Base-by-base conservation (phyloP, 352 stramenopile species). In the Phytopythium cucurbitacearum region DNA sequence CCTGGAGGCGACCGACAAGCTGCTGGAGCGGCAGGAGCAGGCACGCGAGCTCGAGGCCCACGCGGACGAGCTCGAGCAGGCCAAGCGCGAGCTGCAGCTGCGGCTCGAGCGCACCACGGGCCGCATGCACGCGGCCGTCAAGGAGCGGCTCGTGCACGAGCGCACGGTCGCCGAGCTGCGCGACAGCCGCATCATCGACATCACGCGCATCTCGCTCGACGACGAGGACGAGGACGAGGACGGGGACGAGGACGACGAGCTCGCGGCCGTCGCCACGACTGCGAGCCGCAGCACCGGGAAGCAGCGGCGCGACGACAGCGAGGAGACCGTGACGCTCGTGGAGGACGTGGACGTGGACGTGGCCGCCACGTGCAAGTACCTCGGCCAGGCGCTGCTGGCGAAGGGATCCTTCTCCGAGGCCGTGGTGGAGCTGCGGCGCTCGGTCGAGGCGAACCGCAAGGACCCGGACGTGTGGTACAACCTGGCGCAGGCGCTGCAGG, bases 401-500 rank as follows among this genome's bases (percentile, higher is more conserved):
- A 82, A 83, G n/a, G 71, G 72, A 12, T 79, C 90, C 43, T 85
- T 67, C 39, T 59, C 36, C 32, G 76, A 57, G 33, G 84, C 84
- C 10, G 69, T 86, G 3, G 51, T 64, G 11, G 84, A 92, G 55
- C 70, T 94, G 42, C 84, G 82, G 54, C 85, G 87, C 53, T 91
- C 81, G 0, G 67, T 90, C 11, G 73, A 75, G 34, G 57, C 79
- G 45, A 71, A 91, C 53, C 62, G 73, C n/a, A 68, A 77, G 40
- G 77, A 92, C 43, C 51, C 78, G 16, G 78, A 89, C 39, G 80
- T 83, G 12, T 92, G 81, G 84, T 87, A 88, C 51, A 88, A 86
- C 33, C 60, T 94, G 38, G 84, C 76, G 3, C 74, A 79, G 28
- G 71, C 78, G 8, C 67, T 92, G 10, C 76, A 89, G 40, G 66